Evolutionary conservation across 1,284 basidiomycete genomes (phyloP), one percentile per base, ranked within the genome.

Genomic region (Ceratobasidium sp.): DNA sequence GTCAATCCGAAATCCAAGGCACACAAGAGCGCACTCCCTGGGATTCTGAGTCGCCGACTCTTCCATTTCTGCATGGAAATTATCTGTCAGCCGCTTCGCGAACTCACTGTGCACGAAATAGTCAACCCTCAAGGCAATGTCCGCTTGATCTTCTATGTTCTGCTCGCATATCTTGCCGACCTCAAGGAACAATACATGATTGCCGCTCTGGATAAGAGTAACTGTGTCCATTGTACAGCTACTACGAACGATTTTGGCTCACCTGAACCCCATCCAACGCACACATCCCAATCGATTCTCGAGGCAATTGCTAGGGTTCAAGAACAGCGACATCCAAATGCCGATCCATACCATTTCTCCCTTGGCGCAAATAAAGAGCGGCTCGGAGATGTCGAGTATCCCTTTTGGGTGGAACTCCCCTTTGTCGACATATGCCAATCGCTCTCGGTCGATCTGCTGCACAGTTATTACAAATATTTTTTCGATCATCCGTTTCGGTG

Each of bases 321-420:
- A 65, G 12, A 41, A 23, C 23, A 33, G 18, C 62, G n/a, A 41
- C 27, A 27, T 23, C 7, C 41, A 23, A 62, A 70, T 33, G n/a
- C 41, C 18, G 66, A 68, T 35, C 66, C 68, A 27, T 79, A 77
- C 48, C 27, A 69, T 6, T 79, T 79, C 46, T 50, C 75, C 12
- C 67, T 73, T 33, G 41, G 30, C 3, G 41, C 57, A n/a, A 20
- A 30, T 1, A 55, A 74, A n/a, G 30, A 33, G 30, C 48, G 70
- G 30, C 75, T 80, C 18, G 52, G 62, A 65, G 78, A 78, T 16
- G 79, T 80, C 20, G 77, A 80, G 30, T 48, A 76, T 23, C 79
- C 79, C 2, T 80, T 68, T 27, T 80, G 79, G 79, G 50, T 48
- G 33, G 18, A 60, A 14, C 54, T 80, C 8, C 78, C 79, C 2